phyloP scores from a whole-genome alignment of 106 monocot genomes.

The Hemerocallis citrina region DNA sequence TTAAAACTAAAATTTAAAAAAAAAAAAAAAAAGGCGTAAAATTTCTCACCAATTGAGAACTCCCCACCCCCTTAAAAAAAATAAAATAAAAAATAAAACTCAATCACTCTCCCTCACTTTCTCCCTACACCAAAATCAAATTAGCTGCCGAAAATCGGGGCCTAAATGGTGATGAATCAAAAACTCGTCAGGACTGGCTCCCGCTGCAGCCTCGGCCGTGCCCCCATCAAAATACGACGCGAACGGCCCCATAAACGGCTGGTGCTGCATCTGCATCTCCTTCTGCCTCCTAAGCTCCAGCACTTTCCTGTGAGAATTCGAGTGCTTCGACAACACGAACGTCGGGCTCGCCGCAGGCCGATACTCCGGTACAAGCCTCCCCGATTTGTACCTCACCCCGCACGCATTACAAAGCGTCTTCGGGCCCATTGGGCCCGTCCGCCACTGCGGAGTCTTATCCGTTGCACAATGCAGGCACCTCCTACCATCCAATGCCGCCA shows the following conservation, averaged over 20 bases:
- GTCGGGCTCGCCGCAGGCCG: constrained; percentile 85
- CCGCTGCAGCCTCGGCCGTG: constrained; percentile 1
- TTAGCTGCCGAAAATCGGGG: constrained; percentile 37
- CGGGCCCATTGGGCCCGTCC: constrained; percentile 84
- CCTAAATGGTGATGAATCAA: constrained; percentile 33
- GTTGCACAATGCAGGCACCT: constrained; percentile 77
- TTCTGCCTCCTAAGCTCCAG: constrained; percentile 68
- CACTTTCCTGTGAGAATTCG: constrained; percentile 78
- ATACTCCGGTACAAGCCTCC: constrained; percentile 79
- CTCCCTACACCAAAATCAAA: constrained; percentile 9
- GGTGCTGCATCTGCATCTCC: constrained; percentile 18
- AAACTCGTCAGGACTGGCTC: constrained; percentile 11
- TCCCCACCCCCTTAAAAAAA: neutral
- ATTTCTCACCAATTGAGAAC: neutral
- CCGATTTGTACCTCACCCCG: constrained; percentile 84
- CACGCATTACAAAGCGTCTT: constrained; percentile 96
- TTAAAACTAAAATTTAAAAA: neutral
- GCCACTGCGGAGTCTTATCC: constrained; percentile 92
- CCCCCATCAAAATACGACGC: neutral
- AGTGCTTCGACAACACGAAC: constrained; percentile 48
- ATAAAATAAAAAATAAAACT: neutral
- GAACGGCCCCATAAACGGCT: neutral
- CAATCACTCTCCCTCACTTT: neutral
- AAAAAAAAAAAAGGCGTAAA: neutral
- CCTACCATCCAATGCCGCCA: constrained; percentile 33